Conservation (phyloP, 106 monocot species). For the Ottelia alismoides region DNA sequence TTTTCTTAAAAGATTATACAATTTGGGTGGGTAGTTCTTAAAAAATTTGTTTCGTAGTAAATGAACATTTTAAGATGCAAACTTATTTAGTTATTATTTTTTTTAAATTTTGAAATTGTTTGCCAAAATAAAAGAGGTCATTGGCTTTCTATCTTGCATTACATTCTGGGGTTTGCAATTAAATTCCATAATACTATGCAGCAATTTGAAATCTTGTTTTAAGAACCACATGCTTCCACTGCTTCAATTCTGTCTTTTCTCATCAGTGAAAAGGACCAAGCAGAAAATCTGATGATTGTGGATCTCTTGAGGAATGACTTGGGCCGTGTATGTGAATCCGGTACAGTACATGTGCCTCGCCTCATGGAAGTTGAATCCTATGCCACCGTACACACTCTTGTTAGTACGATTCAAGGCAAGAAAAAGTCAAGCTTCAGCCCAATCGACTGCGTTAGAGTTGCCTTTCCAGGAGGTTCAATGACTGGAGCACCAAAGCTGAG, state of each 20-base stretch:
- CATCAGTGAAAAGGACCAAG: conserved; percentile 82
- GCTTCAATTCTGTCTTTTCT: background rate
- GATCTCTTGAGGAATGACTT: conserved; percentile 91
- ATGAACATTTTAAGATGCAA: too few species aligned
- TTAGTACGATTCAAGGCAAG: conserved; percentile 73
- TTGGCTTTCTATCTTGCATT: too few species aligned
- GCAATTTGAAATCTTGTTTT: too few species aligned
- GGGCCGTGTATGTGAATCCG: conserved; percentile 80
- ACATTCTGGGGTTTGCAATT: too few species aligned
- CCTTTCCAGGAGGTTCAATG: conserved; percentile 96
- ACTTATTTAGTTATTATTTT: too few species aligned
- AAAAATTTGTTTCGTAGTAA: too few species aligned
- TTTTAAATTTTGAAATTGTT: too few species aligned
- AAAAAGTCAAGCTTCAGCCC: conserved; percentile 36
- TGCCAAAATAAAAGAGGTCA: too few species aligned
- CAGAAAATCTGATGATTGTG: conserved; percentile 98
- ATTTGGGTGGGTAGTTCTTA: too few species aligned
- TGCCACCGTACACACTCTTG: conserved; percentile 89
- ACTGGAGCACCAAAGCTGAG: conserved; percentile 94
- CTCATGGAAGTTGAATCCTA: conserved; percentile 89
- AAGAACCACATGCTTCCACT: background rate
- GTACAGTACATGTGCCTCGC: conserved; percentile 56
- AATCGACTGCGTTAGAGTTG: conserved; percentile 66
- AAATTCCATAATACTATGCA: too few species aligned
- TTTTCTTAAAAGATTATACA: too few species aligned